Conservation (phyloP, 2,329 filamentous ascomycete species). For the Fulvia fulva region DNA sequence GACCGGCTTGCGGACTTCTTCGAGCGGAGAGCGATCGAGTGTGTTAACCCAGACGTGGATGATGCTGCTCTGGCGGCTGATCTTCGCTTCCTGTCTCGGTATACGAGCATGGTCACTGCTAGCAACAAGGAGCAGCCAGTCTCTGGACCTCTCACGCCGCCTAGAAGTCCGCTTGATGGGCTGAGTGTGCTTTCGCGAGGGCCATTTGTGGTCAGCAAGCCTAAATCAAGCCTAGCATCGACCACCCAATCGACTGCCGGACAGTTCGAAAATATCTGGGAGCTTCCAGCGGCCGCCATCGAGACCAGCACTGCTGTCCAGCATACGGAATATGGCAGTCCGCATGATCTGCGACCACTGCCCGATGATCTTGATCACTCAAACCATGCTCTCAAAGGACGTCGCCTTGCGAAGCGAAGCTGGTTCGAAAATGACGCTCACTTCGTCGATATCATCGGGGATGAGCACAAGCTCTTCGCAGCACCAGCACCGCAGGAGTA, state of each 20-base stretch:
- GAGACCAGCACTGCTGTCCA: neutral
- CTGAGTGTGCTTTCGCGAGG: neutral
- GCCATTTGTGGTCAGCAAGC: neutral
- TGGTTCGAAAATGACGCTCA: conserved; percentile 4
- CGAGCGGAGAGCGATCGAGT: neutral
- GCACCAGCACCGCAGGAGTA: neutral
- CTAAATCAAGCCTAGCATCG: neutral
- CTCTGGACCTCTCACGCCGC: neutral
- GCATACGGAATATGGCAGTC: neutral
- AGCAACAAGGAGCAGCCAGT: neutral
- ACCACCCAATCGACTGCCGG: neutral
- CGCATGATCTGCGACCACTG: conserved; percentile 1
- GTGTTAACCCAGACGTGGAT: neutral
- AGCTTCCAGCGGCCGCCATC: neutral
- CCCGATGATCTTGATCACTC: conserved; percentile 2
- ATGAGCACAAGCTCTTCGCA: neutral
- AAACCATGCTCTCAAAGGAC: conserved; percentile 5
- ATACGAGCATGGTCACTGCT: neutral
- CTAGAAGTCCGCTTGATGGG: neutral
- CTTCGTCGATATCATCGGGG: conserved; percentile 5
- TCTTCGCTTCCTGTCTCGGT: neutral
- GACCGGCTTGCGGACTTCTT: conserved; percentile 9
- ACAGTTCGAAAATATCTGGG: neutral
- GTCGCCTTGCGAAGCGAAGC: conserved; percentile 7
- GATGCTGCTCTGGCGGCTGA: conserved; percentile 3